A percentile compares a stretch with the other conserved stretches of the same genome.
phyloP scores from a whole-genome alignment of 345 rosid genomes.

The Eucalyptus pumila region DNA sequence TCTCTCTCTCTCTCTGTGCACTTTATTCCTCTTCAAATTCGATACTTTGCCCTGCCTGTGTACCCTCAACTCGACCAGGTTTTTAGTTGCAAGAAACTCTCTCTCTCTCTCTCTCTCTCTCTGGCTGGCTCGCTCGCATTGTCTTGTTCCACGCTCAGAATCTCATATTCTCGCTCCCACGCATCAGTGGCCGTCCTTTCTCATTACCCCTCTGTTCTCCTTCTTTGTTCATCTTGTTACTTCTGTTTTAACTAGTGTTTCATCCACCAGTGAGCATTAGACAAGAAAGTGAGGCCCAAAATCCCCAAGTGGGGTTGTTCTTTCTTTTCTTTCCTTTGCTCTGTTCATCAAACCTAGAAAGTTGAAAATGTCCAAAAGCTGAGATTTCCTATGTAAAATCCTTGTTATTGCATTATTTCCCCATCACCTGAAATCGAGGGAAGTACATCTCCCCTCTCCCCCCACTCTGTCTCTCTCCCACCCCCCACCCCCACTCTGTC shows the following conservation, averaged over 20 bases:
- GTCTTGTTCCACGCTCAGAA: conserved; percentile 36
- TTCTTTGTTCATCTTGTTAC: not conserved
- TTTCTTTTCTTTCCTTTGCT: not conserved
- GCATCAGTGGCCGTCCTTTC: conserved; percentile 1
- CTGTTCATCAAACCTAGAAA: not conserved
- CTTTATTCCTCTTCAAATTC: not conserved
- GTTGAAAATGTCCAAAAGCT: conserved; percentile 15
- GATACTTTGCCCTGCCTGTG: not conserved
- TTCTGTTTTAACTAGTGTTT: not conserved
- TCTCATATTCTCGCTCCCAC: conserved; percentile 30
- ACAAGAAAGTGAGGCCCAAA: not conserved
- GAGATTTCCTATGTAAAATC: conserved; percentile 3
- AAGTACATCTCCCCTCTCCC: not conserved
- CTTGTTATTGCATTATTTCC: not conserved
- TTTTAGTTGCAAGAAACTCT: not conserved
- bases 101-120: conserved; percentile 6
- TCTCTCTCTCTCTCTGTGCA: not conserved
- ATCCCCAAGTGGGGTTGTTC: conserved; percentile 8
- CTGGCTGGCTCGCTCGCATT: conserved; percentile 24
- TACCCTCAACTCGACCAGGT: not conserved
- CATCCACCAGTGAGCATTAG: not conserved
- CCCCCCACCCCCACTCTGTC: not conserved
- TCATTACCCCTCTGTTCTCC: not conserved
- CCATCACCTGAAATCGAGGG: conserved; percentile 15
- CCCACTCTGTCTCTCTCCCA: not conserved